phyloP scores from a whole-genome alignment of 345 rosid genomes.

The Hibiscus tridactylites region DNA sequence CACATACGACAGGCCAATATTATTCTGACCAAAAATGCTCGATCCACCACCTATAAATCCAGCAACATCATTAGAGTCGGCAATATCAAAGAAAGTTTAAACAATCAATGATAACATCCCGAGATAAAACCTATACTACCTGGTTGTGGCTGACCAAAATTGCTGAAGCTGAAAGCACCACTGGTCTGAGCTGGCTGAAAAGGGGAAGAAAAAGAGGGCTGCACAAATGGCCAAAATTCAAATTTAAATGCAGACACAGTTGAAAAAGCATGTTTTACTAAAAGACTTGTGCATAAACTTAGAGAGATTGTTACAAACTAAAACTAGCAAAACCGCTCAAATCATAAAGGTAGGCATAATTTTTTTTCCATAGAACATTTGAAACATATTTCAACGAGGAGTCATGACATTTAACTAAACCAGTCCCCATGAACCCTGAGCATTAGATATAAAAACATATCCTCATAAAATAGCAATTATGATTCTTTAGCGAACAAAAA shows the following conservation, averaged over 20 bases:
- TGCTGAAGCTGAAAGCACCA: slow-evolving; percentile 39
- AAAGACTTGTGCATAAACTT: not conserved
- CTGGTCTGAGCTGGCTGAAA: slow-evolving; percentile 27
- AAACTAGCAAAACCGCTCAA: not conserved
- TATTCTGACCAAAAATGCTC: slow-evolving; percentile 43
- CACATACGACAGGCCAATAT: slow-evolving; percentile 46
- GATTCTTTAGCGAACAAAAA: not conserved
- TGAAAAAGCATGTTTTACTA: not conserved
- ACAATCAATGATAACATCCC: not conserved
- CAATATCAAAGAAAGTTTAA: slow-evolving; percentile 4
- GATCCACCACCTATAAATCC: slow-evolving; percentile 32
- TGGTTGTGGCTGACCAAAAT: slow-evolving; percentile 49
- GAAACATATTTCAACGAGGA: not conserved
- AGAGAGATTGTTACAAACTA: not conserved
- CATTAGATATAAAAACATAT: not conserved
- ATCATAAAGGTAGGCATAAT: slow-evolving; percentile 29
- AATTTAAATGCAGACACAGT: not conserved
- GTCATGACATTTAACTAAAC: not conserved
- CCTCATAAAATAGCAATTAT: not conserved
- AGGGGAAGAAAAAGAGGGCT: slow-evolving; percentile 5
- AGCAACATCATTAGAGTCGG: slow-evolving; percentile 9
- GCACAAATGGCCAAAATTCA: not conserved
- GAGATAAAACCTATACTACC: slow-evolving; percentile 24
- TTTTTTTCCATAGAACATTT: not conserved
- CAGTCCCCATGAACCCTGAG: not conserved